Evolutionary conservation across 306 rosid species (phyloP), one percentile per base, ranked within the genome.

Genomic region (Prosopis cineraria): DNA sequence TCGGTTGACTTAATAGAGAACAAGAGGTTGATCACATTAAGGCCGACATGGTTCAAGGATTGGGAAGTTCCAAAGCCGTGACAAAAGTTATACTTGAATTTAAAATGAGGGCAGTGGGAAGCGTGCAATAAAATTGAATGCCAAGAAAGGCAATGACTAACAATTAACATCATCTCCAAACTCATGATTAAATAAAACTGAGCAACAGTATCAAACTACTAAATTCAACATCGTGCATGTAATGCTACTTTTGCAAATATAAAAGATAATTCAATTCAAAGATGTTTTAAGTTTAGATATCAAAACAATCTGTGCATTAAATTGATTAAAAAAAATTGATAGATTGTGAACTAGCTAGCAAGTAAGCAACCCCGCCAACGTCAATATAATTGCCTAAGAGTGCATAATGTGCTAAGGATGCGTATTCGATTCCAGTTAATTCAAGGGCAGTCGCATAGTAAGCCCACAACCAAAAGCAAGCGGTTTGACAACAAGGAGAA

Each of bases 301-400:
- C 75, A 30, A 70, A 70, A 70, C 43, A 70, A 70, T 10, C 31
- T 31, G 31, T 44, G 27, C 63, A 59, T 34, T 22, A 8, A 72
- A 34, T 24, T 30, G 10, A 43, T 43, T 13, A 74, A 13, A 29
- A 13, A 25, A 69, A 20, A 3, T 34, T 13, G 7, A 16, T 37
- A 24, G 33, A 52, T 22, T 22, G 66, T 14, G 3, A 72, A 14
- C 43, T 2, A 30, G 59, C n/a, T n/a, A n/a, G n/a, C n/a, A n/a
- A n/a, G n/a, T n/a, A n/a, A 36, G 31, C 6, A 33, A 34, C 48
- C 22, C 30, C 19, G 5, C 56, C 17, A 41, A 4, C 14, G 31
- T 58, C 53, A 56, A 10, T 40, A 14, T 12, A 56, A 27, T 20
- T 31, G 24, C 36, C 48, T 25, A 7, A 52, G 14, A 34, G 50